Conservation (phyloP, 2,329 filamentous ascomycete species). For the Alternaria consortialis region DNA sequence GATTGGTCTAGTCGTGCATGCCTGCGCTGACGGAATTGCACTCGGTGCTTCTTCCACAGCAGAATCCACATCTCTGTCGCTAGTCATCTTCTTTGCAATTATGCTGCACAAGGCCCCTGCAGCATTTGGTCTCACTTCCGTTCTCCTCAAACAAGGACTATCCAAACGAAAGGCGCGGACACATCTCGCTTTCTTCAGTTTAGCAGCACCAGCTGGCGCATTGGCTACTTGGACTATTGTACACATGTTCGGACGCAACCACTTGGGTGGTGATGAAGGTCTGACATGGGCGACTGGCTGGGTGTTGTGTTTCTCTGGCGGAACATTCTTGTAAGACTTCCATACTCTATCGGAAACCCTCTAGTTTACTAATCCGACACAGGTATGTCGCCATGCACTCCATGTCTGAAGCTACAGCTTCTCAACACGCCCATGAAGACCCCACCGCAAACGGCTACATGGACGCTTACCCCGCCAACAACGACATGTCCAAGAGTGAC, state of each 20-base stretch:
- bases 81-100: slow-evolving; percentile 94
- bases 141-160: slow-evolving; percentile 88
- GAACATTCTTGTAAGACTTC: slow-evolving; percentile 85
- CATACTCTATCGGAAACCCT: neutral
- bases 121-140: slow-evolving; percentile 90
- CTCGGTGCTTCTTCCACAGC: slow-evolving; percentile 80
- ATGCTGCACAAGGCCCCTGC: slow-evolving; percentile 98
- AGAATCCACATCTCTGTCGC: slow-evolving; percentile 73
- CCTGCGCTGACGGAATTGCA: slow-evolving; percentile 92
- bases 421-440: slow-evolving; percentile 39
- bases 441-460: slow-evolving; percentile 60
- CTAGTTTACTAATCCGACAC: slow-evolving; percentile 16
- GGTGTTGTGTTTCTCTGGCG: slow-evolving; percentile 91
- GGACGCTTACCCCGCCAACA: slow-evolving; percentile 60
- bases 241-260: slow-evolving; percentile 72
- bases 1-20: slow-evolving; percentile 93
- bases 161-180: slow-evolving; percentile 84
- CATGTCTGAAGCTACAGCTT: slow-evolving; percentile 78
- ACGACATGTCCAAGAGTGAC: slow-evolving; percentile 59
- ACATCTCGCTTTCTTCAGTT: slow-evolving; percentile 88
- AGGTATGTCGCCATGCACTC: slow-evolving; percentile 99
- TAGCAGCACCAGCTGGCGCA: slow-evolving; percentile 88
- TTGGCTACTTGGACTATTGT: slow-evolving; percentile 83
- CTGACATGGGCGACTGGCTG: slow-evolving; percentile 91
- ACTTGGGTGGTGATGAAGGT: slow-evolving; percentile 65